Evolutionary conservation across 495 filamentous ascomycete genomes (phyloP), one percentile per base, ranked within the genome.

Genomic region (Penicillium salamii): DNA sequence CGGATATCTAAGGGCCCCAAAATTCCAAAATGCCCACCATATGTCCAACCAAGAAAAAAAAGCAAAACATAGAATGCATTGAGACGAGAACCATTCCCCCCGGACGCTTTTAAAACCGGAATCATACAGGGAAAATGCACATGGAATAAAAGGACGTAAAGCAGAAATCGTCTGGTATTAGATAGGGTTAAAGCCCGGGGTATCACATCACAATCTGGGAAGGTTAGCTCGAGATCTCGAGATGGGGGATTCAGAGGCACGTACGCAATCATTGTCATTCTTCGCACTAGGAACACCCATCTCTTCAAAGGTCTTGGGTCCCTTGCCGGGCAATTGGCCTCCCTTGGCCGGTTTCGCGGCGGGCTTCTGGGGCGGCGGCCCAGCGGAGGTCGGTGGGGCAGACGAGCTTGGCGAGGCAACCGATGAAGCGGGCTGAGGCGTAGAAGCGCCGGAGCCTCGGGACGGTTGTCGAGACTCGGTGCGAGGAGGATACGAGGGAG

Each of bases 291-390:
- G 88, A 54, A 98, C 90, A 44, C 92, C 92, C 93, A 98, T 98
- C 62, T 92, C 91, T 61, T 97, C 92, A 63, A 98, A 98, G 3
- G 93, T 98, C 65, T 95, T 89, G 3, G 93, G 93, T 8, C 95
- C 93, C 63, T 89, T 88, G 39, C 84, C 82, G 15, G 84, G 79
- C 20, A 77, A 78, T 44, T 75, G 78, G 32, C 47, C 50, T 50
- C 60, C 32, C 50, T 66, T 68, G 7, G 61, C 17, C 5, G 58
- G 57, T 42, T 65, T 55, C 7, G 62, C 56, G 15, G 55, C 50
- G 24, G 72, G 69, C 17, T 62, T 68, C 51, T 62, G 35, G 6
- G 29, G 46, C 13, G 46, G 46, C 3, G 29, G 66, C 19, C 48
- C 47, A 11, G 66, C 43, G 17, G 56, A 50, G 36, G 55, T 52